A percentile compares a stretch with the other conserved stretches of the same genome.
phyloP scores from a whole-genome alignment of 805 yeast genomes.

The Candida khao-thaluensis region DNA sequence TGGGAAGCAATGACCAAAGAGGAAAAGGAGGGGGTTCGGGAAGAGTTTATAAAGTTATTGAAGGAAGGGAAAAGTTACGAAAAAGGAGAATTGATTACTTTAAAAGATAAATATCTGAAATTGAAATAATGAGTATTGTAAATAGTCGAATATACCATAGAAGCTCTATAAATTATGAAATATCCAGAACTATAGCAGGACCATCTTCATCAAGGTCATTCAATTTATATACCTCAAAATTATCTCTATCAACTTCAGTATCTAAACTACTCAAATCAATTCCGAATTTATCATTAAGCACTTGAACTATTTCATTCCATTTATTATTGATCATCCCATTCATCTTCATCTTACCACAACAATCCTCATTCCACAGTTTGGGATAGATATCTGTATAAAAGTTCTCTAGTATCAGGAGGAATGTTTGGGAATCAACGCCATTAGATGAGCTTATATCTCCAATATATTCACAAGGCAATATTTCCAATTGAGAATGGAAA shows the following conservation, averaged over 20 bases:
- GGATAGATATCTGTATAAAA: conserved; percentile 18
- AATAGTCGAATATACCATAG: too few relatives aligned
- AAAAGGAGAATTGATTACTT: conserved; percentile 11
- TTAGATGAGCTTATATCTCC: conserved; percentile 17
- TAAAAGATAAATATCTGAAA: conserved; percentile 10
- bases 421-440: conserved; percentile 19
- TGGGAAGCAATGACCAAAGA: conserved; percentile 29
- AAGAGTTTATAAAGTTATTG: conserved; percentile 27
- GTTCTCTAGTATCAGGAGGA: conserved; percentile 20
- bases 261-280: conserved; percentile 14
- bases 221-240: conserved; percentile 26
- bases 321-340: conserved; percentile 16
- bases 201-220: conserved; percentile 27
- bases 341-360: conserved; percentile 22
- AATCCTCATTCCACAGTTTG: conserved; percentile 10
- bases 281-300: conserved; percentile 12
- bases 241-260: conserved; percentile 17
- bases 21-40: conserved; percentile 27
- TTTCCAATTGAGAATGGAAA: conserved; percentile 36
- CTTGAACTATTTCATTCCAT: conserved; percentile 19
- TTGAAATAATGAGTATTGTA: too few relatives aligned
- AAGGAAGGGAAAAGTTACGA: conserved; percentile 13
- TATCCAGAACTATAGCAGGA: conserved; percentile 23
- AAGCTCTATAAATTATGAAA: too few relatives aligned
- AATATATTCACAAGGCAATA: conserved; percentile 44